These are phyloP conservation scores for Trypanosoma vivax DNA, from an alignment of 208 protist genomes.

Conservation along the genomic window DNA sequence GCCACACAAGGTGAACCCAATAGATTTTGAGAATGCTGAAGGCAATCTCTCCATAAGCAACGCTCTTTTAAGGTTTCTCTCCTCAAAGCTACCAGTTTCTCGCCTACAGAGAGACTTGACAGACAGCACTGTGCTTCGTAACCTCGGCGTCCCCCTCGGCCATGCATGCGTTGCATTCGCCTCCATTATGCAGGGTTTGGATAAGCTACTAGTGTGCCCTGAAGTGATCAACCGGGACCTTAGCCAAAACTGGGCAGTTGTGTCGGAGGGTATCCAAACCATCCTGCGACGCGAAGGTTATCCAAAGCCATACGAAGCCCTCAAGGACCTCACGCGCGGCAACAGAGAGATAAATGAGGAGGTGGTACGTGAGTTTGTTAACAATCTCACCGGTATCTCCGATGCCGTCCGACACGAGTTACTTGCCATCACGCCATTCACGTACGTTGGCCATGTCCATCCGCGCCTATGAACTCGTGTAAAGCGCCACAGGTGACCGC, in stretches of 20 bases:
- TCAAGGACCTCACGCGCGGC: constrained; percentile 90
- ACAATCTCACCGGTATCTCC: constrained; percentile 67
- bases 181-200: constrained; percentile 80
- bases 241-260: constrained; percentile 90
- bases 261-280: constrained; percentile 94
- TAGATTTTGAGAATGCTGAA: constrained; percentile 97
- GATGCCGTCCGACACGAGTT: constrained; percentile 87
- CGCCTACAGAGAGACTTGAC: constrained; percentile 94
- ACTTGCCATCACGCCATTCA: constrained; percentile 74
- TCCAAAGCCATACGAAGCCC: constrained; percentile 89
- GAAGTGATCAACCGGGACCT: constrained; percentile 77
- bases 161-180: constrained; percentile 86
- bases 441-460: constrained; percentile 72
- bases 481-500: too few species aligned
- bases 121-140: constrained; percentile 93
- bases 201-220: constrained; percentile 85
- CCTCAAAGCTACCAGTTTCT: constrained; percentile 91
- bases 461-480: constrained; percentile 8
- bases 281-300: constrained; percentile 90
- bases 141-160: constrained; percentile 89
- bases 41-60: constrained; percentile 94
- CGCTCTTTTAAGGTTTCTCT: constrained; percentile 90
- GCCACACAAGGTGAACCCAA: constrained; percentile 97
- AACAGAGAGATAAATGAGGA: constrained; percentile 68
- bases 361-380: constrained; percentile 77